These are phyloP conservation scores for Chrysoporthe cubensis DNA, from an alignment of 2,329 filamentous ascomycete species.

Conservation along the genomic window DNA sequence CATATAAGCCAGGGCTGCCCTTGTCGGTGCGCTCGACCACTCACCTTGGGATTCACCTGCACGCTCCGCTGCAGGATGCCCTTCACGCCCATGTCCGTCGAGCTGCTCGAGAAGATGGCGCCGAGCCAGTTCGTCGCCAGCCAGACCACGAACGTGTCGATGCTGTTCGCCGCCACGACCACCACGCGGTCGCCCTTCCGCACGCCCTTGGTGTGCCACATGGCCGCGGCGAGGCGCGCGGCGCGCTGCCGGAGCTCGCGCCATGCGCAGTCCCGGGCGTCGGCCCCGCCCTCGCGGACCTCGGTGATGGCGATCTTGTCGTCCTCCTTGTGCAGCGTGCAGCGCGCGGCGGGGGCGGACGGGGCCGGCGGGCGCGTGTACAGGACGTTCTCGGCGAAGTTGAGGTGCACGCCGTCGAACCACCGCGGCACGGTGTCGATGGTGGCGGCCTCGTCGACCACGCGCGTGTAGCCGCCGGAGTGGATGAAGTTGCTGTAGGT, in stretches of 20 bases:
- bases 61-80: constrained; percentile 75
- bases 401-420: constrained; percentile 76
- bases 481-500: constrained; percentile 64
- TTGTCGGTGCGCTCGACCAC: background rate
- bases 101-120: constrained; percentile 74
- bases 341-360: constrained; percentile 46
- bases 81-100: constrained; percentile 82
- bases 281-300: constrained; percentile 67
- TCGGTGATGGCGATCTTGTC: constrained; percentile 71
- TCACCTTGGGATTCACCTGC: constrained; percentile 73
- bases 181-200: constrained; percentile 74
- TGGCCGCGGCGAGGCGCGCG: constrained; percentile 64
- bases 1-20: background rate
- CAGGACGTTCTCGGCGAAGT: constrained; percentile 81
- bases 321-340: constrained; percentile 70
- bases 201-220: constrained; percentile 66
- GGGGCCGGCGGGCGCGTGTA: constrained; percentile 54
- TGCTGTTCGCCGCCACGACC: constrained; percentile 73
- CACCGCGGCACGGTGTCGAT: constrained; percentile 76
- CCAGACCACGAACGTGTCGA: constrained; percentile 74
- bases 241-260: constrained; percentile 64
- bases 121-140: constrained; percentile 73
- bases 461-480: constrained; percentile 58
- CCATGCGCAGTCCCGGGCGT: constrained; percentile 66
- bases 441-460: constrained; percentile 70